A percentile compares a stretch with the other conserved stretches of the same genome.
Evolutionary conservation across 768 basidiomycete species (phyloP).

Genomic region (Agaricus subrufescens): DNA sequence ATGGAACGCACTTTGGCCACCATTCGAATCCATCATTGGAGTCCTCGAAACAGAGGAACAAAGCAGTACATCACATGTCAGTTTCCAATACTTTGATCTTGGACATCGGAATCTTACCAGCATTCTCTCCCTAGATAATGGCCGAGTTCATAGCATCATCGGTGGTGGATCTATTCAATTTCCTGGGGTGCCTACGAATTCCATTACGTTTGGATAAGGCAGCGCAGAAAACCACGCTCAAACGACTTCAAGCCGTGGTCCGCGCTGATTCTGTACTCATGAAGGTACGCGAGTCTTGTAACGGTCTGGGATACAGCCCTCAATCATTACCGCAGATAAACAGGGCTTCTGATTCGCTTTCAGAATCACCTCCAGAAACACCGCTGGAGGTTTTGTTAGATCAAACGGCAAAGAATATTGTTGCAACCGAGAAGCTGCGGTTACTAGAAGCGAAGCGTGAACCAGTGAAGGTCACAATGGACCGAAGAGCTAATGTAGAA

Average conservation of each 20-base stretch:
- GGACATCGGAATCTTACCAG: neutral
- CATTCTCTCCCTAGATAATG: conserved; percentile 36
- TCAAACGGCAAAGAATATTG: conserved; percentile 58
- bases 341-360: conserved; percentile 47
- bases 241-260: conserved; percentile 41
- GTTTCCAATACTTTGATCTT: conserved; percentile 10
- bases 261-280: conserved; percentile 42
- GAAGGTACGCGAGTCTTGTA: conserved; percentile 37
- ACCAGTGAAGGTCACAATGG: neutral
- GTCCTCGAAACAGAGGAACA: conserved; percentile 45
- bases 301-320: neutral
- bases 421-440: conserved; percentile 67
- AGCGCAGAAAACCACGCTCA: conserved; percentile 43
- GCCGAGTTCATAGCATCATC: conserved; percentile 53
- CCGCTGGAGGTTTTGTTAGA: conserved; percentile 43
- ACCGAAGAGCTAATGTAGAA: conserved; percentile 7
- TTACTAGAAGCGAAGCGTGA: conserved; percentile 37
- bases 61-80: conserved; percentile 35
- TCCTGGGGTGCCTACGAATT: conserved; percentile 51
- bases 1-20: conserved; percentile 78
- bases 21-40: conserved; percentile 51
- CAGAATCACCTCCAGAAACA: conserved; percentile 45
- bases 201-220: conserved; percentile 51
- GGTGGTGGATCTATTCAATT: conserved; percentile 61
- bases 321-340: conserved; percentile 34